Percentiles rank a stretch among this genome's conserved stretches.
Evolutionary conservation across 306 rosid species (phyloP).

Genomic region (Dalbergia oliveri): DNA sequence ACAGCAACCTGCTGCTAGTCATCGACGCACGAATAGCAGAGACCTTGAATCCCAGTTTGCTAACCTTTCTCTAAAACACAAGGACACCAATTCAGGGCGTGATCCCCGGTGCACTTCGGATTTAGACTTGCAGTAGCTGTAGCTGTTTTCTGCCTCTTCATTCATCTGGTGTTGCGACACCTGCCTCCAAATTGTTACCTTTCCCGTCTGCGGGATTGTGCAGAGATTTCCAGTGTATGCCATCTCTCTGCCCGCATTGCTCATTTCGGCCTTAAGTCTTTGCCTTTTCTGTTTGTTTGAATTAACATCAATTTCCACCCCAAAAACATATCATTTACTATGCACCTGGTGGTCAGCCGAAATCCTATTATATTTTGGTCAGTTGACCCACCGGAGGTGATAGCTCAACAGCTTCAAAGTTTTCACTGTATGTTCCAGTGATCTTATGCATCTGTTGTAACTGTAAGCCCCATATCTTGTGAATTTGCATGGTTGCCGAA

Average conservation of each 20-base stretch:
- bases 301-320: constrained; percentile 2
- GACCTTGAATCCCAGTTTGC: constrained; percentile 92
- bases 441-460: constrained; percentile 17
- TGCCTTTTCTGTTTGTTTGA: constrained; percentile 53
- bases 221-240: constrained; percentile 56
- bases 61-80: constrained; percentile 81
- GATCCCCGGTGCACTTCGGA: constrained; percentile 79
- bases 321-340: constrained; percentile 44
- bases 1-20: constrained; percentile 75
- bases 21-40: constrained; percentile 82
- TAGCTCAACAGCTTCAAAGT: constrained; percentile 58
- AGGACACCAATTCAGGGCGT: constrained; percentile 72
- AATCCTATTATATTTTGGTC: constrained; percentile 60
- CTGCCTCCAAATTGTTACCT: constrained; percentile 48
- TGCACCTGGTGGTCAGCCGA: constrained; percentile 92
- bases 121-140: constrained; percentile 57
- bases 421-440: constrained; percentile 41
- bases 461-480: constrained; percentile 50
- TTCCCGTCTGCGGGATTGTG: constrained; percentile 64
- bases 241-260: constrained; percentile 59
- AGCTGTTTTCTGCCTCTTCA: constrained; percentile 53
- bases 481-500: constrained; percentile 42
- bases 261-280: constrained; percentile 53
- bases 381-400: constrained; percentile 88
- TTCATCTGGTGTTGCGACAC: constrained; percentile 30